Conservation (phyloP, 306 rosid genomes). For the Citrullus amarus region DNA sequence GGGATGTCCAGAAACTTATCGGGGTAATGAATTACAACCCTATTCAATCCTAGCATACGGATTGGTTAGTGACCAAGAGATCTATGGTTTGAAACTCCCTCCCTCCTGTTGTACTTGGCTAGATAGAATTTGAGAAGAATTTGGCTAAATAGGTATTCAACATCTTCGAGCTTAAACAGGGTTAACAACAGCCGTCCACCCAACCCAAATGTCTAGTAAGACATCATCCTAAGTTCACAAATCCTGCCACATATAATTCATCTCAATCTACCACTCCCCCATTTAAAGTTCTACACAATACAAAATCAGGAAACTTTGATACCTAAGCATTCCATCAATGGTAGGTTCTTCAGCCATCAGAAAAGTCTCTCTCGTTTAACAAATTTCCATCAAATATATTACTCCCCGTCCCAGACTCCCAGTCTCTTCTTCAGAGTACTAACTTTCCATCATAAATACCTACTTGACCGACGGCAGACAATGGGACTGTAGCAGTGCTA, state of each 20-base stretch:
- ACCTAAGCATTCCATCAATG: neutral
- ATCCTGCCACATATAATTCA: neutral
- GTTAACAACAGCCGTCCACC: neutral
- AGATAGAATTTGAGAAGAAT: conserved; percentile 1
- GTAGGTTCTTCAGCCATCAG: neutral
- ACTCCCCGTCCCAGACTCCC: neutral
- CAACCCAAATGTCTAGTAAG: neutral
- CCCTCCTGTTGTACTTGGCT: neutral
- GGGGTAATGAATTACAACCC: neutral
- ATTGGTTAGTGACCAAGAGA: too few relatives aligned
- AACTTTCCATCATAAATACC: neutral
- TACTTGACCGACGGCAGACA: neutral
- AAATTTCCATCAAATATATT: neutral
- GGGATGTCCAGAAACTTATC: neutral
- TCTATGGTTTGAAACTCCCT: too few relatives aligned
- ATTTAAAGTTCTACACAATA: neutral
- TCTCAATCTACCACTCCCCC: neutral
- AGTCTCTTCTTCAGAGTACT: neutral
- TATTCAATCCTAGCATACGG: neutral
- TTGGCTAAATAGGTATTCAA: neutral
- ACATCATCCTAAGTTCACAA: neutral
- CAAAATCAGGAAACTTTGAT: neutral
- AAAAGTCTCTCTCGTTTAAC: neutral
- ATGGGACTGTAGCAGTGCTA: neutral
- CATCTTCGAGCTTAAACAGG: neutral